A percentile compares a stretch with the other conserved stretches of the same genome.
These are phyloP conservation scores for Perilla frutescens DNA, from an alignment of 257 asterid species.

Conservation along the genomic window DNA sequence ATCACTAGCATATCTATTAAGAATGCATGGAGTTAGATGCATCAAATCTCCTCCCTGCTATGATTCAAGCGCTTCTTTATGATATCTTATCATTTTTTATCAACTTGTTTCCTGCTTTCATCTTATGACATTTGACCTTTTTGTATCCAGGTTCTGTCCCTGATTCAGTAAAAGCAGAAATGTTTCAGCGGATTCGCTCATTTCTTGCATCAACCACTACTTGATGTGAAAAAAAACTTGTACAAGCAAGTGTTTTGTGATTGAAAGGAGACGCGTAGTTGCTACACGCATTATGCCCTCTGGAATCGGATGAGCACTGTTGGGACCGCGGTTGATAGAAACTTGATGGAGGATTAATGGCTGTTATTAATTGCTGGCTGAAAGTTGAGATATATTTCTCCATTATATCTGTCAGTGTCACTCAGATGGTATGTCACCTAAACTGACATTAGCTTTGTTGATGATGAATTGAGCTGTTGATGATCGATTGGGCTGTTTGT, in stretches of 20 bases:
- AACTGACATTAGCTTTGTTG: too few relatives aligned
- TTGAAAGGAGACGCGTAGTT: background rate
- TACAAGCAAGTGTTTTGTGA: background rate
- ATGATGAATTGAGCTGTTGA: too few relatives aligned
- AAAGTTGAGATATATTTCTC: background rate
- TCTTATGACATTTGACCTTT: conserved; percentile 8
- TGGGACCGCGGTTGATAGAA: too few relatives aligned
- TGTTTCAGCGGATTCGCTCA: conserved; percentile 66
- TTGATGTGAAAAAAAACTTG: conserved; percentile 36
- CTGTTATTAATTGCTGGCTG: background rate
- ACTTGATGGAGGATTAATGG: background rate
- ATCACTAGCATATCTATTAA: too few relatives aligned
- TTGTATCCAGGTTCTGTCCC: conserved; percentile 68
- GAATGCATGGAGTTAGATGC: background rate
- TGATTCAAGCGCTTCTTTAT: background rate
- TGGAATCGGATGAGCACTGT: background rate
- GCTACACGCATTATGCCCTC: background rate
- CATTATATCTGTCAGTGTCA: too few relatives aligned
- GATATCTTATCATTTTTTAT: background rate
- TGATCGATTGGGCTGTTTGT: background rate
- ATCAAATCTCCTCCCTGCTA: background rate
- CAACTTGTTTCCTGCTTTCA: conserved; percentile 5
- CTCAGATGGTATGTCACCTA: too few relatives aligned
- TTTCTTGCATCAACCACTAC: conserved; percentile 59
- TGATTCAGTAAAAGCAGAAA: conserved; percentile 73